Evolutionary conservation across 352 stramenopile genomes (phyloP).

Genomic region (Globisporangium perplexum): DNA sequence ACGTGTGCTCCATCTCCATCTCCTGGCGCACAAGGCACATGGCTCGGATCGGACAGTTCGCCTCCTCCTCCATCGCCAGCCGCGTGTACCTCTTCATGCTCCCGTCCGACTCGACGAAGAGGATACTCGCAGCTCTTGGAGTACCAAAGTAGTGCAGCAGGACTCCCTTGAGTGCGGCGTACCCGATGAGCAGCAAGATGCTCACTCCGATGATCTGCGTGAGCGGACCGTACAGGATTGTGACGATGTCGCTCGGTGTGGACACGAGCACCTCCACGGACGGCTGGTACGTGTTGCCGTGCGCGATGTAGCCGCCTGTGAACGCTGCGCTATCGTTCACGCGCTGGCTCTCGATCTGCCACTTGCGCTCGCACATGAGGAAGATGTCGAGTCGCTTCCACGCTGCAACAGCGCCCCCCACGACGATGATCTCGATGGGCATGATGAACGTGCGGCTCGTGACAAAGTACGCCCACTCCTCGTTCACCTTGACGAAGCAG

Average conservation of each 20-base stretch:
- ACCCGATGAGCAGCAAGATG: conserved; percentile 9
- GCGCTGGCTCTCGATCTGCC: conserved; percentile 21
- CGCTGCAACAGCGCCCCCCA: conserved; percentile 15
- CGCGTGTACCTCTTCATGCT: conserved; percentile 22
- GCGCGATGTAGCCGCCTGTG: conserved; percentile 10
- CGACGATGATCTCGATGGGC: conserved; percentile 19
- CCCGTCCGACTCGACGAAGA: not conserved
- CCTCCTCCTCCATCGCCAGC: conserved; percentile 45
- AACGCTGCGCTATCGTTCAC: conserved; percentile 17
- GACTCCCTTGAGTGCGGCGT: conserved; percentile 9
- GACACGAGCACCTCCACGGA: conserved; percentile 12
- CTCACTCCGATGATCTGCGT: conserved; percentile 11
- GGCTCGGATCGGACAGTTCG: conserved; percentile 38
- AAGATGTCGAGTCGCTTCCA: conserved; percentile 15
- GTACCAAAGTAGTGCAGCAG: conserved; percentile 1
- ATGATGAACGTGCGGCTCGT: conserved; percentile 19
- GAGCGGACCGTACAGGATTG: conserved; percentile 16
- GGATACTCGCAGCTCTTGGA: not conserved
- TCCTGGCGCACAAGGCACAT: conserved; percentile 37
- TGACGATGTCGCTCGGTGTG: conserved; percentile 11
- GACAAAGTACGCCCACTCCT: conserved; percentile 29
- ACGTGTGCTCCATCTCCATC: conserved; percentile 30
- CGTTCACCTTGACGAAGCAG: conserved; percentile 24
- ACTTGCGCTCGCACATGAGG: conserved; percentile 24
- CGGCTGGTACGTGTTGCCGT: conserved; percentile 24